Conservation (phyloP, 768 basidiomycete genomes). For the Tulasnella sp. region DNA sequence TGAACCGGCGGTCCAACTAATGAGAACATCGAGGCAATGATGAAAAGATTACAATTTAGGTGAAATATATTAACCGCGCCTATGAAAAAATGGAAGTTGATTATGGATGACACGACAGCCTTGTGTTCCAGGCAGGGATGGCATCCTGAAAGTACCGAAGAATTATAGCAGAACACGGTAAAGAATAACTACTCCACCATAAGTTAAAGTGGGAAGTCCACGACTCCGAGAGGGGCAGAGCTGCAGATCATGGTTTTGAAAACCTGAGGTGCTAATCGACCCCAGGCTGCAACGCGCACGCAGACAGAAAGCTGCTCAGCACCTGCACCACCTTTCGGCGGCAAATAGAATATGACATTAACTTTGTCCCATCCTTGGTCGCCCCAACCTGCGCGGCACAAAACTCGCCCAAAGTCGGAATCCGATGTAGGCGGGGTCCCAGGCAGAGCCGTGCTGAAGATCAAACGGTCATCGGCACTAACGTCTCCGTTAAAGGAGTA, state of each 20-base stretch:
- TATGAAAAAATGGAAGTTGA: background rate
- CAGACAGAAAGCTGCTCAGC: conserved; percentile 24
- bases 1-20: too few species aligned
- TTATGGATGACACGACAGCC: background rate
- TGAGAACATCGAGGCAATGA: too few species aligned
- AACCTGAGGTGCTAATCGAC: background rate
- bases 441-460: conserved; percentile 15
- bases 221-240: conserved; percentile 8
- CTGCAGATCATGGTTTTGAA: conserved; percentile 14
- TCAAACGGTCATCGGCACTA: conserved; percentile 20
- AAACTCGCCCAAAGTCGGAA: conserved; percentile 21
- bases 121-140: background rate
- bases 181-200: background rate
- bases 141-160: background rate
- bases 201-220: conserved; percentile 4
- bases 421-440: conserved; percentile 4
- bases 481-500: conserved; percentile 21
- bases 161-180: background rate
- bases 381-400: conserved; percentile 16
- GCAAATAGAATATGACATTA: conserved; percentile 19
- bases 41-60: too few species aligned
- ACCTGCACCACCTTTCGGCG: background rate
- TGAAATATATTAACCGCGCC: background rate
- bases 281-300: conserved; percentile 20
- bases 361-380: conserved; percentile 25